These are phyloP conservation scores for Sclerotinia trifoliorum DNA, from an alignment of 2,329 filamentous ascomycete species.

Conservation along the genomic window DNA sequence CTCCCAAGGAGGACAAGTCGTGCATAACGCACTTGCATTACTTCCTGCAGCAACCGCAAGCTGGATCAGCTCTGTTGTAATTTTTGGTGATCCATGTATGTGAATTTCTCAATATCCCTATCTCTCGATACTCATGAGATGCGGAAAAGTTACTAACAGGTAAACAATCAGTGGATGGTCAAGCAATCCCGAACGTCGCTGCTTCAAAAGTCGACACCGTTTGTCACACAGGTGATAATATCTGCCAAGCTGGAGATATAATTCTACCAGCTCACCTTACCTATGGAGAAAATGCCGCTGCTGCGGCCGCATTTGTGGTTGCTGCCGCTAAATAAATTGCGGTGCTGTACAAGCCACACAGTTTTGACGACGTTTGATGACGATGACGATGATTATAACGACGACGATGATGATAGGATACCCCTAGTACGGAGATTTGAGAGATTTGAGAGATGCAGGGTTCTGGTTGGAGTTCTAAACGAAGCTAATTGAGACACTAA, in stretches of 20 bases:
- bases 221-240: constrained; percentile 51
- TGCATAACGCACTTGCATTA: constrained; percentile 43
- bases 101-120: neutral
- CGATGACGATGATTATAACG: neutral
- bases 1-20: constrained; percentile 47
- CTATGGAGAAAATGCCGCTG: constrained; percentile 42
- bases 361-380: constrained; percentile 15
- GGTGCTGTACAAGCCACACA: neutral
- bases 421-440: neutral
- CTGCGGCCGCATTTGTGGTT: constrained; percentile 43
- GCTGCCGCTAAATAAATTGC: neutral
- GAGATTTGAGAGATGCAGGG: neutral
- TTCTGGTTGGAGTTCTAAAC: no score
- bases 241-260: constrained; percentile 49
- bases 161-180: constrained; percentile 26
- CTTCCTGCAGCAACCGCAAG: constrained; percentile 35
- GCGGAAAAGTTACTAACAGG: neutral
- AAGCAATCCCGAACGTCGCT: constrained; percentile 31
- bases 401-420: neutral
- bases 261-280: constrained; percentile 44
- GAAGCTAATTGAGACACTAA: neutral
- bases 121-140: neutral
- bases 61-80: constrained; percentile 44
- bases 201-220: constrained; percentile 43
- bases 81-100: constrained; percentile 46